Base-by-base conservation (phyloP, 139 green algal genomes). In the Ettlia oleoabundans region DNA sequence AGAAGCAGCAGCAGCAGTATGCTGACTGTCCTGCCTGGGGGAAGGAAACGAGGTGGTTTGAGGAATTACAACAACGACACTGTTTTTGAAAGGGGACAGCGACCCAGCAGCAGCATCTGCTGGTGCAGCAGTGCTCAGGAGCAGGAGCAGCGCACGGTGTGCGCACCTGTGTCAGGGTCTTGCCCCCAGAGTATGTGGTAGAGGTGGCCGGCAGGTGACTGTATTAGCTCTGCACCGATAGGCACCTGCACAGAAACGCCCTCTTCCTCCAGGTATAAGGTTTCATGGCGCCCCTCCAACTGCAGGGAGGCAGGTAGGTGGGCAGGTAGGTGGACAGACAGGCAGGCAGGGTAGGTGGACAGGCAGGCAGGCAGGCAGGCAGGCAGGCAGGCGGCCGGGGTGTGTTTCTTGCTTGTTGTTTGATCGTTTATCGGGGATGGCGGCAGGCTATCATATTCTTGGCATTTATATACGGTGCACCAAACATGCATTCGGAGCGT, bases 191-290 rank as follows among this genome's bases (percentile, higher is more conserved):
- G 28, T 5, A 89, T 51, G 71, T 81, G 77, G 58, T 86, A 89
- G 42, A 89, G 53, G 41, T 82, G 71, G 38, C 84, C 84, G 32
- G 47, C 84, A 35, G 85, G 85, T 33, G 69, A 77, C 65, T 86
- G 51, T 30, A 89, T 89, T 40, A 86, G 61, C 5, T 89, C 80
- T 4, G 85, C 85, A 3, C 85, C 85, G 4, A 89, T n/a, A 1
- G 85, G 85, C 40, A 88, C 78, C 68, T 72, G 28, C 33, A 84
- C 66, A 15, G 74, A 63, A 28, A 86, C 47, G 0, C 42, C 52
- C 67, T 86, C 80, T 22, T 89, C 85, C 10, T 32, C 51, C 26
- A 89, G 26, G 3, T 52, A 4, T 40, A 89, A 64, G 9, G 55
- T 83, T 55, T 86, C 85, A 28, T 42, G 55, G 4, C 33, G 79